These are phyloP conservation scores for Suhomyces wounanorum DNA, from an alignment of 1,139 yeast genomes.

Conservation along the genomic window DNA sequence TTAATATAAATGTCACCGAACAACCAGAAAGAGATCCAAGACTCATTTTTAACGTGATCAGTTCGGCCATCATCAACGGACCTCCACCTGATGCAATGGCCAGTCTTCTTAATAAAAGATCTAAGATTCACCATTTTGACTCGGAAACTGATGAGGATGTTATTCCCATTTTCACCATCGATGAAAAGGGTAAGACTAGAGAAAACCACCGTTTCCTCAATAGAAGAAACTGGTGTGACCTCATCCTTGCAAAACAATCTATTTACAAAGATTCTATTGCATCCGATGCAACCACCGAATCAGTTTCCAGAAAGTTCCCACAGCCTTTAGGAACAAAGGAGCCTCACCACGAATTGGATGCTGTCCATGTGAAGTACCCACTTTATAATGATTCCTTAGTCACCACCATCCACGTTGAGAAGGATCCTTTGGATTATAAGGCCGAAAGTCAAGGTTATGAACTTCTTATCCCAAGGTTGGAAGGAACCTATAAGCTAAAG, in stretches of 20 bases:
- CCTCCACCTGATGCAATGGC: conserved; percentile 95
- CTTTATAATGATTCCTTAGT: conserved; percentile 59
- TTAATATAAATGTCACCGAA: conserved; percentile 41
- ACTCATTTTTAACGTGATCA: conserved; percentile 77
- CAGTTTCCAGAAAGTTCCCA: conserved; percentile 30
- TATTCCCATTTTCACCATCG: conserved; percentile 65
- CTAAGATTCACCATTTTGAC: conserved; percentile 68
- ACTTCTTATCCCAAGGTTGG: conserved; percentile 65
- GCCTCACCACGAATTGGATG: conserved; percentile 8
- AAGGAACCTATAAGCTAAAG: conserved; percentile 36
- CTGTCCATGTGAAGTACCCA: conserved; percentile 46
- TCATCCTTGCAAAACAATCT: conserved; percentile 42
- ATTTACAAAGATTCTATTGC: conserved; percentile 25
- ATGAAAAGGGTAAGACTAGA: conserved; percentile 60
- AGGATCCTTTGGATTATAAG: conserved; percentile 50
- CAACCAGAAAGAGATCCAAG: conserved; percentile 71
- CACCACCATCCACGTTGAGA: conserved; percentile 73
- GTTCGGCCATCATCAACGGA: conserved; percentile 87
- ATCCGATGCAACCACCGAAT: conserved; percentile 8
- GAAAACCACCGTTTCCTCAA: conserved; percentile 66
- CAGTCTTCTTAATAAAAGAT: conserved; percentile 60
- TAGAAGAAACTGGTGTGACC: conserved; percentile 73
- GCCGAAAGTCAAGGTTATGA: conserved; percentile 68
- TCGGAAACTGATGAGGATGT: conserved; percentile 73
- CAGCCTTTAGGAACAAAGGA: conserved; percentile 22